A percentile compares a stretch with the other conserved stretches of the same genome.
Evolutionary conservation across 768 basidiomycete species (phyloP).

Genomic region (Auricularia cornea): DNA sequence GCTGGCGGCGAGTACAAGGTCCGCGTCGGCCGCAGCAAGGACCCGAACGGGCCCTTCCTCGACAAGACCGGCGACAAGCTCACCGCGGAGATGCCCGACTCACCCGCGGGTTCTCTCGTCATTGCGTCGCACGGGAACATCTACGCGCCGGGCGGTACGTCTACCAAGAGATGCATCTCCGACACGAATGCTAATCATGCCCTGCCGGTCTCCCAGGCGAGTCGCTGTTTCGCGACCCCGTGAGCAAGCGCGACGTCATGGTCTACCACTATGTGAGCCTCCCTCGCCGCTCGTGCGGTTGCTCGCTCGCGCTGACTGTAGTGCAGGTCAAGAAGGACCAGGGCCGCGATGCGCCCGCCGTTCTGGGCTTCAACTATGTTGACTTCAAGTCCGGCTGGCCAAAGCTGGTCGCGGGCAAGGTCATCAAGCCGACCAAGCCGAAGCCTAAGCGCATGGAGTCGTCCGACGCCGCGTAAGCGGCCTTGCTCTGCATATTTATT

Average conservation of each 20-base stretch:
- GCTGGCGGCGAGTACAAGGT: background rate
- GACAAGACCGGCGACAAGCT: background rate
- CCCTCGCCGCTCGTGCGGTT: no score
- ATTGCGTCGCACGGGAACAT: slow-evolving; percentile 18
- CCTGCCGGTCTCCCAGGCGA: background rate
- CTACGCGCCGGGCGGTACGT: slow-evolving; percentile 18
- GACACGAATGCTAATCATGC: no score
- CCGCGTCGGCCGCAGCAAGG: background rate
- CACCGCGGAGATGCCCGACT: background rate
- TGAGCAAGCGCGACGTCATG: background rate
- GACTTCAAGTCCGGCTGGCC: background rate
- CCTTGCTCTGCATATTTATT: no score
- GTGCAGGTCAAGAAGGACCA: background rate
- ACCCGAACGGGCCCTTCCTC: background rate
- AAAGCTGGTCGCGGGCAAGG: background rate
- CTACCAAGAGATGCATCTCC: no score
- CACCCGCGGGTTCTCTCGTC: background rate
- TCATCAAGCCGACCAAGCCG: background rate
- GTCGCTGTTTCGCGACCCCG: background rate
- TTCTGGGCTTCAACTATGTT: background rate
- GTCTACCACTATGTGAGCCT: background rate
- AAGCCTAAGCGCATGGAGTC: background rate
- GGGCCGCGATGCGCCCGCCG: background rate
- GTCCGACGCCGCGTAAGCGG: no score
- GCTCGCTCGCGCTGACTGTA: no score